Evolutionary conservation across 148 eudicot species (phyloP), one percentile per base, ranked within the genome.

Genomic region (Vaccinium darrowii): DNA sequence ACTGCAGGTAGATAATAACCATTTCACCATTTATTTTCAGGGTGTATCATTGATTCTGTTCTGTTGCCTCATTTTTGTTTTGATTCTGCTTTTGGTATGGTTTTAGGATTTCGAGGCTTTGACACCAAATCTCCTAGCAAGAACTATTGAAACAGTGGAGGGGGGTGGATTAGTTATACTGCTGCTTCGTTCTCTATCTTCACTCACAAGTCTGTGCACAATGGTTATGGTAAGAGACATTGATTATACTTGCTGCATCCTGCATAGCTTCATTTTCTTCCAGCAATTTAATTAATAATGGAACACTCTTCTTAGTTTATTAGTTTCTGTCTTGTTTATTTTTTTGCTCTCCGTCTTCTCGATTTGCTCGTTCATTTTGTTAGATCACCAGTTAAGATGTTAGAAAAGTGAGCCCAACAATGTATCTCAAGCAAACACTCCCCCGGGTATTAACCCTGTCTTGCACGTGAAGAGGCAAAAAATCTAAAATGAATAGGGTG

Each of bases 91-190:
- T 86, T 58, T 76, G 72, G 58, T 82, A 2, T 88, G 57, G 12
- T 72, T 12, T 13, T 79, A 96, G 99, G 99, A 96, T 91, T 96
- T 96, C 85, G 99, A 96, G 86, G 98, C 99, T 50, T 88, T 96
- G 95, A 94, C 98, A 9, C 99, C 99, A 65, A 96, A 96, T 90
- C 96, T 94, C 49, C 89, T 96, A 57, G 99, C 99, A 77, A 93
- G 99, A 87, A 93, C 99, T 21, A 93, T 96, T 84, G 99, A 96
- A 90, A 96, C 99, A 47, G 99, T 96, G 78, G 97, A 96, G 91
- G 99, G 99, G 85, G 99, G 99, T 83, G 99, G 99, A 86, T 84
- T 96, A 82, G 85, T 96, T 86, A 51, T 96, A 23, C 85, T 96
- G 88, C 93, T 96, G 78, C 89, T 96, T 72, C 98, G 92, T 39